phyloP scores from a whole-genome alignment of 2,329 filamentous ascomycete species.

The Fusarium keratoplasticum region DNA sequence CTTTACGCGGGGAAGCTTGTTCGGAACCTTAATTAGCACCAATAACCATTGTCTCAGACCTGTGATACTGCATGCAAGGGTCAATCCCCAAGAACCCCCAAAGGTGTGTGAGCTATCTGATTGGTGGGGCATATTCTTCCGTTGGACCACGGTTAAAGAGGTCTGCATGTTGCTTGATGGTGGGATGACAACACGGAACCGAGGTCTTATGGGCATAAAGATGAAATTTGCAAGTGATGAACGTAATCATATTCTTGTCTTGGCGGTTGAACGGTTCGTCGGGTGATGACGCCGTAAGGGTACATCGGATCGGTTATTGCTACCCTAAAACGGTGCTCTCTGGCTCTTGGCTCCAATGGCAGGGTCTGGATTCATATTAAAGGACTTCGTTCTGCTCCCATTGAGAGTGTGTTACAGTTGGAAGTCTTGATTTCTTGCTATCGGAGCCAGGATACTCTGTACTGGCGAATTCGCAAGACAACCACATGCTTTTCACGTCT shows the following conservation, averaged over 20 bases:
- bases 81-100: background rate
- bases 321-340: background rate
- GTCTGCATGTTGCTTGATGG: background rate
- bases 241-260: background rate
- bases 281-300: background rate
- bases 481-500: background rate
- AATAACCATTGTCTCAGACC: conserved; percentile 13
- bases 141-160: background rate
- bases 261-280: background rate
- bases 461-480: background rate
- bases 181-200: background rate
- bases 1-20: conserved; percentile 33
- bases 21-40: conserved; percentile 32
- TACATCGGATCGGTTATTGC: background rate
- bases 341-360: background rate
- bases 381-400: background rate
- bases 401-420: background rate
- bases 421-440: background rate
- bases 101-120: background rate
- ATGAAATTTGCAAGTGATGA: background rate
- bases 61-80: background rate
- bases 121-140: background rate
- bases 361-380: background rate
- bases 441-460: background rate
- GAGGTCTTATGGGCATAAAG: background rate